These are phyloP conservation scores for Lodderomyces beijingensis DNA, from an alignment of 1,139 yeast species.

Conservation along the genomic window DNA sequence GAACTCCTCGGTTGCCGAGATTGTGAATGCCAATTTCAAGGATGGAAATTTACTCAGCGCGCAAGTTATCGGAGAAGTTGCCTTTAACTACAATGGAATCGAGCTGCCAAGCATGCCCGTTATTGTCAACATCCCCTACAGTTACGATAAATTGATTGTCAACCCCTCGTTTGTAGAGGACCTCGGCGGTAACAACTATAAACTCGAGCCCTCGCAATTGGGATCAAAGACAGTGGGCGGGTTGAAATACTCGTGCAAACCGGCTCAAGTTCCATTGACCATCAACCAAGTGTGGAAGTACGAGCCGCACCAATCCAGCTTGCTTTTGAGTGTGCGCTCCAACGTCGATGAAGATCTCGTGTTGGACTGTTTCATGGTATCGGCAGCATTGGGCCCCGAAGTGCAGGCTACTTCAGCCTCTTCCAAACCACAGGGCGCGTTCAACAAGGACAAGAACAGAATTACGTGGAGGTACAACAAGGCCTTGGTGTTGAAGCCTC, in stretches of 20 bases:
- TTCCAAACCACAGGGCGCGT: constrained; percentile 86
- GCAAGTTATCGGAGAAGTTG: constrained; percentile 74
- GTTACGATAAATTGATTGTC: constrained; percentile 33
- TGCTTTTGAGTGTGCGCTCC: constrained; percentile 67
- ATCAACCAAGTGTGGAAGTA: constrained; percentile 86
- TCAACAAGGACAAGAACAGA: constrained; percentile 77
- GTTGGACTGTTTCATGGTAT: constrained; percentile 61
- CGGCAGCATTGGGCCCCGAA: constrained; percentile 49
- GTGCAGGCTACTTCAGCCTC: constrained; percentile 65
- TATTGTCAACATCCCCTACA: constrained; percentile 27
- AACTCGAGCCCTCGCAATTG: constrained; percentile 35
- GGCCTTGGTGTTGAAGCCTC: constrained; percentile 38
- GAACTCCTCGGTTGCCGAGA: constrained; percentile 76
- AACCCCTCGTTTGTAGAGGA: constrained; percentile 42
- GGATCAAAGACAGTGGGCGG: constrained; percentile 66
- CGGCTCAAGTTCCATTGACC: constrained; percentile 61
- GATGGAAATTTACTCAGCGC: constrained; percentile 59
- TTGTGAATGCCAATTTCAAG: constrained; percentile 67
- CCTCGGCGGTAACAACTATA: constrained; percentile 23
- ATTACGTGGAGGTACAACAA: constrained; percentile 74
- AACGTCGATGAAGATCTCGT: constrained; percentile 38
- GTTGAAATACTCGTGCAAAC: constrained; percentile 53
- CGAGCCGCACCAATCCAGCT: constrained; percentile 79
- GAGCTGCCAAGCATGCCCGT: constrained; percentile 17
- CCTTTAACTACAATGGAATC: constrained; percentile 50